Conservation (phyloP, 2,329 filamentous ascomycete species). For the Clarireedia hainanense region DNA sequence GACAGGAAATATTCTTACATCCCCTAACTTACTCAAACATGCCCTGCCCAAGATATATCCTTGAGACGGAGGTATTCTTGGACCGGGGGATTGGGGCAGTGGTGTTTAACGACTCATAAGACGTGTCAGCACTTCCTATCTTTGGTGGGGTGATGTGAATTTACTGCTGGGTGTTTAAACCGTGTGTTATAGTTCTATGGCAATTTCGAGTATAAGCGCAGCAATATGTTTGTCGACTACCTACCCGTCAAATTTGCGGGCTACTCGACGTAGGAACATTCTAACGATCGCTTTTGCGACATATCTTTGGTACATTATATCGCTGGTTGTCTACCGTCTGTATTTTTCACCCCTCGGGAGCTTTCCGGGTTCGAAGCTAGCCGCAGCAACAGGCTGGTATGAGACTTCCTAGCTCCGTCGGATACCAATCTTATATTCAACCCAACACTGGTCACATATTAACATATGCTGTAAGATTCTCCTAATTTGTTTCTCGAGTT, state of each 20-base stretch:
- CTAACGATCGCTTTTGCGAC: not conserved
- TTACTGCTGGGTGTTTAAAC: too few species aligned
- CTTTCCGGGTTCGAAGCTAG: conserved; percentile 4
- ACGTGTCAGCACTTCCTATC: too few species aligned
- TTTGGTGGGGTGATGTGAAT: too few species aligned
- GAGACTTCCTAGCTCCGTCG: not conserved
- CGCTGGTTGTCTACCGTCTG: not conserved
- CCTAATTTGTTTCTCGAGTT: not conserved
- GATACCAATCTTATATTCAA: not conserved
- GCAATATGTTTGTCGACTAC: too few species aligned
- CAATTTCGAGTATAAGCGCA: too few species aligned
- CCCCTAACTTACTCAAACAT: too few species aligned
- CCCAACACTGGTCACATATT: not conserved
- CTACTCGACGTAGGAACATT: not conserved
- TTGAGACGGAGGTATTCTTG: too few species aligned
- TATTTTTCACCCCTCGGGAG: not conserved
- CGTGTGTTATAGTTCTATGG: too few species aligned
- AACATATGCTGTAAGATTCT: not conserved
- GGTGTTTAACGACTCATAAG: too few species aligned
- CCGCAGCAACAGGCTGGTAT: not conserved
- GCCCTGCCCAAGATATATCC: too few species aligned
- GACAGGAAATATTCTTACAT: too few species aligned
- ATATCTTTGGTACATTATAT: not conserved
- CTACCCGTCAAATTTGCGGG: not conserved
- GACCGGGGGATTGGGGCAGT: too few species aligned